phyloP scores from a whole-genome alignment of 768 basidiomycete species.

The Hygrophorus pudorinus region DNA sequence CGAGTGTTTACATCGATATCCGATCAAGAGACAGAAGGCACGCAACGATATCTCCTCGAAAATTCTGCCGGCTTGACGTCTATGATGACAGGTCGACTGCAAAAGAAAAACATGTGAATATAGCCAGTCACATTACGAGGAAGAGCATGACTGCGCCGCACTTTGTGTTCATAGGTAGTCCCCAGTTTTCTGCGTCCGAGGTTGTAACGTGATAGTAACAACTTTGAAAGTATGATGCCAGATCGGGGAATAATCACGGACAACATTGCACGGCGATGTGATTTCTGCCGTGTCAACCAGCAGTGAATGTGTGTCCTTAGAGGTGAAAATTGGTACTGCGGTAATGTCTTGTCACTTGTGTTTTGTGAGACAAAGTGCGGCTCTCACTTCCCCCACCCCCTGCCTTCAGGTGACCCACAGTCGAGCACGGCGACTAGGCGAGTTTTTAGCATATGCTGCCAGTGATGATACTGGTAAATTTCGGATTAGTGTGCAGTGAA shows the following conservation, averaged over 20 bases:
- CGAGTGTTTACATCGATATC: constrained; percentile 21
- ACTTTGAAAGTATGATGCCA: not conserved
- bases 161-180: constrained; percentile 28
- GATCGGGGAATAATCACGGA: not conserved
- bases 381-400: too few species aligned
- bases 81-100: constrained; percentile 37
- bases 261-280: not conserved
- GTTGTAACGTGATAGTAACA: too few species aligned
- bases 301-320: not conserved
- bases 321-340: not conserved
- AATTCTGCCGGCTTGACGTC: not conserved
- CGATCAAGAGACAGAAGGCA: constrained; percentile 26
- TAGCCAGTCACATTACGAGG: constrained; percentile 25
- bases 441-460: too few species aligned
- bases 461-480: too few species aligned
- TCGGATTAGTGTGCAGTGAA: too few species aligned
- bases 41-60: not conserved
- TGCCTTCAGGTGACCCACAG: too few species aligned
- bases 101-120: constrained; percentile 25
- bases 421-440: too few species aligned
- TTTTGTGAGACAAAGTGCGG: too few species aligned
- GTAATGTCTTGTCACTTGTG: too few species aligned
- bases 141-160: constrained; percentile 25
- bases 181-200: not conserved
- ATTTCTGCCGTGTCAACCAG: not conserved